Evolutionary conservation across 331 rosid genomes (phyloP).

Genomic region (Rhamnella rubrinervis): DNA sequence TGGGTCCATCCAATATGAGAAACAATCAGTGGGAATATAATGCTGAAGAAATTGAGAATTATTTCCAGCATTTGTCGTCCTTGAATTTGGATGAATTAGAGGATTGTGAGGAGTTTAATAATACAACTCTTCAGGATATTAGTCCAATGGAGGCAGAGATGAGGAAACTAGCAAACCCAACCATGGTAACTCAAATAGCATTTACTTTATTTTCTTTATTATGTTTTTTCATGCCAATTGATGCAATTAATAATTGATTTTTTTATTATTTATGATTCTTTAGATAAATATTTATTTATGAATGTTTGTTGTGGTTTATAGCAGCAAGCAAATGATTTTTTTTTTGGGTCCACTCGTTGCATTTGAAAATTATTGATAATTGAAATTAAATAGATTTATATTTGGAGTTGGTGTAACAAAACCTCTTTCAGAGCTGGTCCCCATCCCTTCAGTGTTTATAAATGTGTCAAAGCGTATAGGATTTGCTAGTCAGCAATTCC

Average conservation of each 20-base stretch:
- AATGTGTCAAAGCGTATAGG: too few relatives aligned
- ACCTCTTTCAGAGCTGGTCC: too few relatives aligned
- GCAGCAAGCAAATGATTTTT: background rate
- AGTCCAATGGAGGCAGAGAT: conserved; percentile 48
- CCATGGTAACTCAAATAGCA: conserved; percentile 37
- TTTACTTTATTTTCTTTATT: background rate
- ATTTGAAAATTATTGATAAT: too few relatives aligned
- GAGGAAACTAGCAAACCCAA: conserved; percentile 34
- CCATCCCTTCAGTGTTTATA: background rate
- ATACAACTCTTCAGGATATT: conserved; percentile 21
- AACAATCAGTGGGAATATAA: conserved; percentile 51
- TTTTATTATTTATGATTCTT: background rate
- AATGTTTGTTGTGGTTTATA: background rate
- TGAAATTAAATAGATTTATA: too few relatives aligned
- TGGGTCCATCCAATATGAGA: conserved; percentile 31
- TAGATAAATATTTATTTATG: background rate
- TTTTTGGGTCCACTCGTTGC: too few relatives aligned
- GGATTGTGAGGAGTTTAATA: conserved; percentile 33
- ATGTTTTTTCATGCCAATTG: background rate
- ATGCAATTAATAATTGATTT: background rate
- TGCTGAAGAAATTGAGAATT: conserved; percentile 58
- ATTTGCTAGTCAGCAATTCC: too few relatives aligned
- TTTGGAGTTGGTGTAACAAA: too few relatives aligned
- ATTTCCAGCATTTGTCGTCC: conserved; percentile 46
- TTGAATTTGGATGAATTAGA: conserved; percentile 41